Evolutionary conservation across 225 moss, liverwort and hornwort genomes (phyloP).

Genomic region (Anthoceros angustus): DNA sequence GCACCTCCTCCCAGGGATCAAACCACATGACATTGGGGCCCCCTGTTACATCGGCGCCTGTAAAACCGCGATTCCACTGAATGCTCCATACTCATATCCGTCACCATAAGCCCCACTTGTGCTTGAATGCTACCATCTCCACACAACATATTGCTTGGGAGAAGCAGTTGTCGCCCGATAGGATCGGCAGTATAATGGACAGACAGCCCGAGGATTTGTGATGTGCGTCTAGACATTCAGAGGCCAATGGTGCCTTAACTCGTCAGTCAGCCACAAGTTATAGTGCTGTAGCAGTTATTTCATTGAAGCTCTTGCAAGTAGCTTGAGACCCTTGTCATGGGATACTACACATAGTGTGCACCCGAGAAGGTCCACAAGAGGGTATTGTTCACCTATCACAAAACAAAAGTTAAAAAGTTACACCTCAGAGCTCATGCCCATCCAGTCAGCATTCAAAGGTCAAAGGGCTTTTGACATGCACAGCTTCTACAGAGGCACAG

Average conservation of each 20-base stretch:
- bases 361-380: background rate
- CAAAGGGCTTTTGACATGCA: background rate
- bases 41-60: background rate
- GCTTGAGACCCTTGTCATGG: constrained; percentile 2
- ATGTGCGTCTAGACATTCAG: background rate
- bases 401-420: background rate
- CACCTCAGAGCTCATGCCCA: background rate
- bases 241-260: background rate
- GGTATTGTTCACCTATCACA: constrained; percentile 1
- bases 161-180: too few species aligned
- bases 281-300: constrained; percentile 1
- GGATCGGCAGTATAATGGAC: too few species aligned
- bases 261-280: background rate
- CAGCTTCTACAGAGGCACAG: background rate
- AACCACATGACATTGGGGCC: background rate
- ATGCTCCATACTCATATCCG: too few species aligned
- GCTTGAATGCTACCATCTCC: too few species aligned
- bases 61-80: background rate
- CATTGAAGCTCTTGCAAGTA: constrained; percentile 4
- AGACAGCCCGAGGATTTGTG: background rate
- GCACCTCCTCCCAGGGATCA: background rate
- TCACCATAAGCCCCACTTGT: too few species aligned
- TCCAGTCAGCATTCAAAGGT: background rate
- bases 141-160: too few species aligned
- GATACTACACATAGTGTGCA: background rate